Base-by-base conservation (phyloP, 495 filamentous ascomycete genomes). In the Lasiosphaeriaceae sp. region DNA sequence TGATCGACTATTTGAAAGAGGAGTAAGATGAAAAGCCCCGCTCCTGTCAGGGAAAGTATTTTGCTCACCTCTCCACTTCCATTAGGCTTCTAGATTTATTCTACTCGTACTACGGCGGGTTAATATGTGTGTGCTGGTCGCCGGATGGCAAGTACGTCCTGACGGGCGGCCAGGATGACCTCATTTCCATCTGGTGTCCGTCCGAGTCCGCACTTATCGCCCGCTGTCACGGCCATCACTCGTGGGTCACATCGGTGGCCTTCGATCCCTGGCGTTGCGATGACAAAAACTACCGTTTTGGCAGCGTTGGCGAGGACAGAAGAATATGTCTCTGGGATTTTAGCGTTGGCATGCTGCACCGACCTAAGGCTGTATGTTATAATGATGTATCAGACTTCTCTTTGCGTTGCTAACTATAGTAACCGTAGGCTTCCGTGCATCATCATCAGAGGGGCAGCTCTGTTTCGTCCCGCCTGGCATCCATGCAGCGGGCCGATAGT, bases 181-280 rank as follows among this genome's bases (percentile, higher is more conserved):
- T 97, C 2, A 86, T 97, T 8, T 90, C 88, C 0, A 96, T 98
- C 61, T 98, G 95, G 95, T 90, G 85, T 19, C 78, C 96, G 26
- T 82, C 83, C 24, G 94, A 97, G 66, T 82, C 83, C 26, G 79
- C 83, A 45, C 90, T 98, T 60, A 84, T 98, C 51, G 94, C 94
- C 22, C 83, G 95, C 41, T 96, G 94, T 68, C 90, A 94, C 51
- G 76, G 94, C 8, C 94, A 98, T 71, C 87, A 93, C 57, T 95
- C 89, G 35, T 98, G 92, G 93, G 92, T 98, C 0, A 92, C 90
- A 2, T 83, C 87, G 22, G 90, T 97, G 14, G 88, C 89, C 3
- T 98, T 97, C 64, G 94, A 98, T 68, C 90, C 90, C 0, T 97
- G 94, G 94, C 82, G 92, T 50, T 97, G 94, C 69, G 94, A 97